These are phyloP conservation scores for Neocucurbitaria cava DNA, from an alignment of 2,329 filamentous ascomycete species.

Conservation along the genomic window DNA sequence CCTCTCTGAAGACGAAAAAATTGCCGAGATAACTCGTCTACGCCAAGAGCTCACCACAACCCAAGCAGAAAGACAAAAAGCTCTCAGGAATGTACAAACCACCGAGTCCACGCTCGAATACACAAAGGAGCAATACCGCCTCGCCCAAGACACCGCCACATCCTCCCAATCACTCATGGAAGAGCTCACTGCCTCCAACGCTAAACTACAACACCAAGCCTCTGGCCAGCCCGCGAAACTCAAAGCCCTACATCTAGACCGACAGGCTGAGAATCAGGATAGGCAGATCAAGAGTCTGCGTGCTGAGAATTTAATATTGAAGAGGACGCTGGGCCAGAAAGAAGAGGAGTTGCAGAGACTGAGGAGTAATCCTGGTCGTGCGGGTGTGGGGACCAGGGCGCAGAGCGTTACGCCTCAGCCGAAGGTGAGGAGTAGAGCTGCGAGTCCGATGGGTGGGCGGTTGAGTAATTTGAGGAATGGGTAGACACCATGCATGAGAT, in stretches of 20 bases:
- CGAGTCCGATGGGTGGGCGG: conserved; percentile 34
- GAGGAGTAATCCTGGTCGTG: conserved; percentile 22
- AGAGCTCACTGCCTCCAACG: conserved; percentile 20
- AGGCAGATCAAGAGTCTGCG: conserved; percentile 11
- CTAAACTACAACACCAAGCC: conserved; percentile 21
- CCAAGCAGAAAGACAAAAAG: conserved; percentile 25
- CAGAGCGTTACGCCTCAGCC: conserved; percentile 40
- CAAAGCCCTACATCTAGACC: conserved; percentile 24
- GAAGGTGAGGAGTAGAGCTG: conserved; percentile 34
- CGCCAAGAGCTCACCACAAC: conserved; percentile 27
- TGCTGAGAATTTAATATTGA: conserved; percentile 18
- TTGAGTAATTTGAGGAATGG: conserved; percentile 35
- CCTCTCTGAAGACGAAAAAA: conserved; percentile 31
- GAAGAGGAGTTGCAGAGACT: conserved; percentile 32
- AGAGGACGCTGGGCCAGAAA: conserved; percentile 22
- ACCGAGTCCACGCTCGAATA: conserved; percentile 61
- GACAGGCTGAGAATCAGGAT: conserved; percentile 11
- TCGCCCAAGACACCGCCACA: conserved; percentile 18
- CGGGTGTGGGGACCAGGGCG: conserved; percentile 36
- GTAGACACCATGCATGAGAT: no score
- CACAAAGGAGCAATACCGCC: conserved; percentile 62
- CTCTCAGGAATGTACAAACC: conserved; percentile 40
- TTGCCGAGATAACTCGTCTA: conserved; percentile 31
- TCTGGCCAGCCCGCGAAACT: conserved; percentile 26
- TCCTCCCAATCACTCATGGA: conserved; percentile 13